Percentiles rank a stretch among this genome's conserved stretches.
Evolutionary conservation across 1,284 basidiomycete genomes (phyloP).

Genomic region (Rhizoctonia solani): DNA sequence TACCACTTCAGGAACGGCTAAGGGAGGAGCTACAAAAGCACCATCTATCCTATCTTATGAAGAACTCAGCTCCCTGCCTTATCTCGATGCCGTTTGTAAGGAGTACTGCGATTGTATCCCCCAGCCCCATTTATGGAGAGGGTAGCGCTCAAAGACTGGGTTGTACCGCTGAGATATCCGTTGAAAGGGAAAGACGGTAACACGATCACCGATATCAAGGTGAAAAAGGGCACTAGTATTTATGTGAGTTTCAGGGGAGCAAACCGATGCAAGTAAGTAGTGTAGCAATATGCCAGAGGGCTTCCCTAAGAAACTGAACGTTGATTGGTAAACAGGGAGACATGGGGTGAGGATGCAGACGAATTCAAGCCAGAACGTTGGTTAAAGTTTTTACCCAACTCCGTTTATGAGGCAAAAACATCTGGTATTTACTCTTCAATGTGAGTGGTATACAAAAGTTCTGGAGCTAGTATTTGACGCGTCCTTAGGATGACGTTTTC

Average conservation of each 20-base stretch:
- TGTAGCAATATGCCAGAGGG: no score
- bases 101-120: not conserved
- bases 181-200: not conserved
- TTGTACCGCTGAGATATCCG: not conserved
- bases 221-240: conserved; percentile 1
- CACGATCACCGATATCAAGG: not conserved
- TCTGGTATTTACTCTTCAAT: conserved; percentile 14
- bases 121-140: conserved; percentile 4
- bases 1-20: not conserved
- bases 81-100: conserved; percentile 5
- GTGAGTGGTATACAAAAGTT: not conserved
- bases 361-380: not conserved
- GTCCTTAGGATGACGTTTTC: conserved; percentile 16
- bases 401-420: not conserved
- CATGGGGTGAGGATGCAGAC: conserved; percentile 18
- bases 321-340: not conserved
- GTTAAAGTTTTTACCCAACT: not conserved
- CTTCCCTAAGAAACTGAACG: not conserved
- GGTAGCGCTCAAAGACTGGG: not conserved
- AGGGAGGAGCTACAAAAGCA: not conserved
- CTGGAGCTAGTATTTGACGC: not conserved
- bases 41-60: not conserved
- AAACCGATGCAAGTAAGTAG: conserved; percentile 12
- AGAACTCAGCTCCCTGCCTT: not conserved
- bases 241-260: not conserved